Base-by-base conservation (phyloP, 2,329 filamentous ascomycete genomes). In the Pseudogymnoascus verrucosus region DNA sequence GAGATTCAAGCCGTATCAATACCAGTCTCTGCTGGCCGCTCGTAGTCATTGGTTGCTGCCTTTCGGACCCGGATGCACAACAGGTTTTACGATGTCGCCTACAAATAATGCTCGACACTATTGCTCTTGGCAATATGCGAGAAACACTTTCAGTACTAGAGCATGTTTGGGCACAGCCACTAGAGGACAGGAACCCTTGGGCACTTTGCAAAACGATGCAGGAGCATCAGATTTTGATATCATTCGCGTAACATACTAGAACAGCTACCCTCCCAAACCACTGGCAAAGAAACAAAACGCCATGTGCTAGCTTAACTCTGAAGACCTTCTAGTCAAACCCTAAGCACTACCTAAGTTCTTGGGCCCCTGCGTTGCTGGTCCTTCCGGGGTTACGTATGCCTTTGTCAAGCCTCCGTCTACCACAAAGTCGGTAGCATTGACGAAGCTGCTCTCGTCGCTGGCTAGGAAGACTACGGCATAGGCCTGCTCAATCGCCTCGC, bases 351-450 rank as follows among this genome's bases (percentile, higher is more conserved):
- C 39, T 42, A 42, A 42, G 67, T 74, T 89, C 66, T 76, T 73
- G 3, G 87, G 87, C 4, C 82, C 80, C 12, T 78, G 69, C 0
- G 78, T 69, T 11, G 84, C 73, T n/a, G 82, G 78, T 4, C 86
- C 86, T 76, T 88, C 85, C 1, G 86, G 78, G 1, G 86, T 89
- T 28, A 89, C 86, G 76, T 97, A 98, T 51, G 92, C 90, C 82
- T 90, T 96, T 71, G 87, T 93, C 90, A 99, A 90, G 65, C 93
- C 93, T 64, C 95, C 95, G 71, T 99, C 93, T 26, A 98, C 92
- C 3, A 96, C 89, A 78, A 98, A 96, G 74, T 98, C 95, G 64
- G 86, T 42, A 10, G 86, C 89, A 68, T 89, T 91, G 68, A 90
- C 83, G 70, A 90, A 91, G 76, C 85, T 88, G 73, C 84, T 85